Conservation (phyloP, 2,329 filamentous ascomycete species). For the Akanthomyces muscarius region DNA sequence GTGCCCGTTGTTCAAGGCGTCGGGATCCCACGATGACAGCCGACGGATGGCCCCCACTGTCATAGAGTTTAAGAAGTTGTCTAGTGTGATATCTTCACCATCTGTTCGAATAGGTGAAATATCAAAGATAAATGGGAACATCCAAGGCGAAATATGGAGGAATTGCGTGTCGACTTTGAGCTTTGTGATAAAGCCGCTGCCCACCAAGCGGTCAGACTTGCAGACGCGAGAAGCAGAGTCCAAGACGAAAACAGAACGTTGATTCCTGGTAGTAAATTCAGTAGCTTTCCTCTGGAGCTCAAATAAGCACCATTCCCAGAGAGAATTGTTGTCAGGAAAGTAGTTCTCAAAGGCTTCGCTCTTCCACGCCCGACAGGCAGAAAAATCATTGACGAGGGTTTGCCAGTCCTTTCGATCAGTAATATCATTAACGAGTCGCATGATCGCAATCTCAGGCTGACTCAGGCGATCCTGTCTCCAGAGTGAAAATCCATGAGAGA, state of each 20-base stretch:
- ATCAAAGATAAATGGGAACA: background rate
- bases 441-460: background rate
- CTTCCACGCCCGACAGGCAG: background rate
- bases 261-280: background rate
- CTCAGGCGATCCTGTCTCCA: conserved; percentile 1
- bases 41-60: background rate
- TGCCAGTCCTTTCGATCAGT: conserved; percentile 1
- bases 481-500: conserved; percentile 1
- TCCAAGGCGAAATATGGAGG: background rate
- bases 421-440: background rate
- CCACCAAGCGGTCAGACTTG: conserved; percentile 7
- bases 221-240: background rate
- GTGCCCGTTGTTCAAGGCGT: background rate
- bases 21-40: background rate
- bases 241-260: background rate
- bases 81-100: background rate
- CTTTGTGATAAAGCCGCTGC: background rate
- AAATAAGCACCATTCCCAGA: conserved; percentile 7
- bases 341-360: background rate
- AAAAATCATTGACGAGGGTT: background rate
- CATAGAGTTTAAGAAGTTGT: background rate
- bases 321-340: background rate
- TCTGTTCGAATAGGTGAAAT: background rate
- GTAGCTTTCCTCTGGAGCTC: conserved; percentile 2
- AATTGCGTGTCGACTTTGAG: background rate